Base-by-base conservation (phyloP, 805 yeast species). In the Spathaspora girioi region DNA sequence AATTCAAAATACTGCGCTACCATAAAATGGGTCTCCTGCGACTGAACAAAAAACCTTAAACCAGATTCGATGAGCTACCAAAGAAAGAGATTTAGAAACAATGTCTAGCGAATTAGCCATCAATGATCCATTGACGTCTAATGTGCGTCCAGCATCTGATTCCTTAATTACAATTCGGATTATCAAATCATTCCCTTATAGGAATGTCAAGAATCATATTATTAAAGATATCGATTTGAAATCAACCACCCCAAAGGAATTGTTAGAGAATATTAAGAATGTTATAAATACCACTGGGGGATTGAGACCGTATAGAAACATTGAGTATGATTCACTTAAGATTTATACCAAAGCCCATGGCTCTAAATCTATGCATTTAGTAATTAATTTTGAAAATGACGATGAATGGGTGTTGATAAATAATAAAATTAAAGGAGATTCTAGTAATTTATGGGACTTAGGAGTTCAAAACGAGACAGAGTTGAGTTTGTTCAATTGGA, bases 341-440 rank as follows among this genome's bases (percentile, higher is more conserved):
- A 78, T 94, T 6, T 94, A 94, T 70, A 87, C 97, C 27, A 91
- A 90, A 64, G 98, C 99, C 0, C 98, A 93, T 67, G 94, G 96
- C 11, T 81, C 96, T 29, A 94, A 94, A 70, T 89, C 97, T 1
- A 87, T 91, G 82, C 91, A 94, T 63, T 76, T 94, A 57, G 94
- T 91, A 45, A 87, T 94, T 55, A 94, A 94, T 65, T 80, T 94
- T 65, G 97, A 89, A 26, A 84, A 92, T 61, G 78, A 74, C 56
- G 87, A 85, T 5, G 86, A 83, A 51, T 87, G 96, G 91, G 72
- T 88, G 14, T 56, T 74, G 47, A 59, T 54, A 31, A 60, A 69
- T 43, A 63, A 60, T 1, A 60, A 54, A 14, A 31, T 45, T 14
- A 38, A 35, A 7, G 49, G 43, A 14, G 57, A 49, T 5, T 58